Evolutionary conservation across 23 red algal species (phyloP).

Genomic region (Gracilaria gracilis): DNA sequence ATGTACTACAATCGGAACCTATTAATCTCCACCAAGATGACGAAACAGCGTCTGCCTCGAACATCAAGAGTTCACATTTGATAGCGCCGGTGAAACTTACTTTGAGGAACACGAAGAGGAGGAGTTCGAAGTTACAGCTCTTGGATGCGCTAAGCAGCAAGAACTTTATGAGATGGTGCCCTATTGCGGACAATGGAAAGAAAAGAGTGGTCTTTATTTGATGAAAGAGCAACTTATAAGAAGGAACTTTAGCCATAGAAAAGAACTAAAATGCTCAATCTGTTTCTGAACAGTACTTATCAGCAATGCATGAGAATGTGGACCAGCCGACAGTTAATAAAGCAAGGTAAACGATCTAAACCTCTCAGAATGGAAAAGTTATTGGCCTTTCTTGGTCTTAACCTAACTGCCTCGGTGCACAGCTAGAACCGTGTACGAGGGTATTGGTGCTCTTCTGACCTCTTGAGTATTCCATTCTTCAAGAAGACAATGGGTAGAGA

Average conservation of each 20-base stretch:
- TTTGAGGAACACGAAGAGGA: not conserved
- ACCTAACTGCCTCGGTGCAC: not conserved
- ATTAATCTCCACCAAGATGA: too few relatives aligned
- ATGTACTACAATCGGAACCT: too few relatives aligned
- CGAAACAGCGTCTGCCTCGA: too few relatives aligned
- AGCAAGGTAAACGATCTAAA: not conserved
- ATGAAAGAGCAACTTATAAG: not conserved
- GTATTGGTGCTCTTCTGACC: not conserved
- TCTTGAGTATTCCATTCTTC: not conserved
- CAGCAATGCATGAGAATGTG: not conserved
- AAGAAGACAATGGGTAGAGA: not conserved
- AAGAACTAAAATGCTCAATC: not conserved
- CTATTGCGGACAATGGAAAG: not conserved
- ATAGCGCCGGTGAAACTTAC: not conserved
- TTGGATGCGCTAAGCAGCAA: not conserved
- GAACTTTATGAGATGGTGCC: not conserved
- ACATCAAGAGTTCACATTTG: not conserved
- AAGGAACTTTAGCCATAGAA: not conserved
- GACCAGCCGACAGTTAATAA: not conserved
- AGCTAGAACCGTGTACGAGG: not conserved
- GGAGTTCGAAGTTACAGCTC: not conserved
- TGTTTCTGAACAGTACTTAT: not conserved
- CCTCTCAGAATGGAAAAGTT: slow-evolving; percentile 1
- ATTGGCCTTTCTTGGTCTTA: not conserved
- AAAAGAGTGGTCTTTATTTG: not conserved